These are phyloP conservation scores for Neoascochyta sp. DNA, from an alignment of 2,329 filamentous ascomycete genomes.

Conservation along the genomic window DNA sequence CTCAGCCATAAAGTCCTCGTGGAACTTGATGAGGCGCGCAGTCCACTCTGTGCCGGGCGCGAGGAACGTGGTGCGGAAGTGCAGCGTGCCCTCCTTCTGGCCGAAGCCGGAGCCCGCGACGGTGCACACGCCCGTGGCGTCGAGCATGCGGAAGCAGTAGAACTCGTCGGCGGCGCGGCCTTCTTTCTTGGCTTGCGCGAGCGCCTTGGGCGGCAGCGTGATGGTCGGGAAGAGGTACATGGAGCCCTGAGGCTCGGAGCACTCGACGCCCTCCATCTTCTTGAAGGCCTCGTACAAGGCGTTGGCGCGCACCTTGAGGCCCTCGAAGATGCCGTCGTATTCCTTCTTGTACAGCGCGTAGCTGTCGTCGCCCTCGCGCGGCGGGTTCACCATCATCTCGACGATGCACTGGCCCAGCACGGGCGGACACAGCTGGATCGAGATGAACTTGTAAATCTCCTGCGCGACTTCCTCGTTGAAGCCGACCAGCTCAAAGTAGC, in stretches of 20 bases:
- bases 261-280: conserved; percentile 94
- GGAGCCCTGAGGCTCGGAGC: conserved; percentile 79
- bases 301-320: conserved; percentile 72
- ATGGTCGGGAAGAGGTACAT: conserved; percentile 99
- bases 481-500: conserved; percentile 93
- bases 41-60: conserved; percentile 97
- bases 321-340: conserved; percentile 76
- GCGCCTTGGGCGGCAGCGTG: conserved; percentile 69
- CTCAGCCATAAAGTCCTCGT: conserved; percentile 84
- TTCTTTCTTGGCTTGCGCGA: conserved; percentile 69
- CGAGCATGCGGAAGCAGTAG: conserved; percentile 86
- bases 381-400: conserved; percentile 97
- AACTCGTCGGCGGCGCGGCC: conserved; percentile 81
- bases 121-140: conserved; percentile 91
- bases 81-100: conserved; percentile 83
- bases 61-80: conserved; percentile 96
- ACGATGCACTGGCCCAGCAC: conserved; percentile 95
- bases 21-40: conserved; percentile 80
- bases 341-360: conserved; percentile 80
- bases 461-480: conserved; percentile 82
- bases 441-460: conserved; percentile 98
- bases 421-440: conserved; percentile 92
- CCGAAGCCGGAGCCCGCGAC: conserved; percentile 92
- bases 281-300: conserved; percentile 88
- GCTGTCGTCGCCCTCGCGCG: conserved; percentile 75